Conservation (phyloP, 1,139 yeast species). For the Blastobotrys buckinghamii region DNA sequence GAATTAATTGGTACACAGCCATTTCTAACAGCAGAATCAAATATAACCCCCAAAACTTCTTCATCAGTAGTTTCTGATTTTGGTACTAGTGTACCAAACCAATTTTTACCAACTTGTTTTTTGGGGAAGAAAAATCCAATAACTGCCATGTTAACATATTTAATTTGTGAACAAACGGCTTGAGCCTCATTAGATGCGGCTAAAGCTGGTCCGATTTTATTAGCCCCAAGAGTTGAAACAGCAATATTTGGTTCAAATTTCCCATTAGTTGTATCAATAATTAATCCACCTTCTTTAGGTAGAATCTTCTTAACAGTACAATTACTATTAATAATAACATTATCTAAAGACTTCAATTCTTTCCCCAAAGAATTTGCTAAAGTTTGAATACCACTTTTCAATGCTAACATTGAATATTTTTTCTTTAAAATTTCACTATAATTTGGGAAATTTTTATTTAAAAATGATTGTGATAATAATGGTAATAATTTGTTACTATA, state of each 20-base stretch:
- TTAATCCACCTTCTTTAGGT: conserved; percentile 11
- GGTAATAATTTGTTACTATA: conserved; percentile 26
- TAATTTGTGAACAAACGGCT: conserved; percentile 18
- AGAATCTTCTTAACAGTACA: conserved; percentile 17
- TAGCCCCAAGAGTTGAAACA: conserved; percentile 29
- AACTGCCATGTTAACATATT: conserved; percentile 32
- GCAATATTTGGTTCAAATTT: conserved; percentile 21
- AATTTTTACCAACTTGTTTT: conserved; percentile 36
- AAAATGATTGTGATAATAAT: conserved; percentile 23
- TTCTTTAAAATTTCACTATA: conserved; percentile 16
- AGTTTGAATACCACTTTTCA: conserved; percentile 30
- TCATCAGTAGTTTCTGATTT: conserved; percentile 39
- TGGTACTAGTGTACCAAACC: conserved; percentile 91
- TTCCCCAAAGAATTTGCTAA: conserved; percentile 31
- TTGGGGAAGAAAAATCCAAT: conserved; percentile 32
- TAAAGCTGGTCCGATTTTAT: conserved; percentile 18
- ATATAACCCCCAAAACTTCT: conserved; percentile 75
- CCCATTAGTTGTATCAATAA: conserved; percentile 13
- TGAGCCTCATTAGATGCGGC: conserved; percentile 15
- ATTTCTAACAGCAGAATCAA: conserved; percentile 65
- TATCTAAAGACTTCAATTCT: conserved; percentile 40
- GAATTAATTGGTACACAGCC: conserved; percentile 29
- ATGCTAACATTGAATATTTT: conserved; percentile 26
- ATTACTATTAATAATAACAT: conserved; percentile 39
- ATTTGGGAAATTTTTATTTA: conserved; percentile 17